A percentile compares a stretch with the other conserved stretches of the same genome.
phyloP scores from a whole-genome alignment of 2,329 filamentous ascomycete species.

The Fusarium compactum region DNA sequence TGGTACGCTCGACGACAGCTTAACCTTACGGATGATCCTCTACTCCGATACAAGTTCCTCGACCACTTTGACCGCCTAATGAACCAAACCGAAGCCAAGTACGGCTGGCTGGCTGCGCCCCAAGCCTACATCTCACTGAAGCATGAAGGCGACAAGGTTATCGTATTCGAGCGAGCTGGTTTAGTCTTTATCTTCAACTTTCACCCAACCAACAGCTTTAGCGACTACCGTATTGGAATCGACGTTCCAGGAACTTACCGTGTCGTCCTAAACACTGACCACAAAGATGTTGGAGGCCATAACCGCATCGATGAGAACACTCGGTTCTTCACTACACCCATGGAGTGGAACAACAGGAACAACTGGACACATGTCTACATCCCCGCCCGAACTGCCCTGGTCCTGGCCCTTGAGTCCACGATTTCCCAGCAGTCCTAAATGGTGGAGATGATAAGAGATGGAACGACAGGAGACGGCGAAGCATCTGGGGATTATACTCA shows the following conservation, averaged over 20 bases:
- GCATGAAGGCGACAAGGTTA: conserved; percentile 91
- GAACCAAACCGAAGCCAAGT: conserved; percentile 88
- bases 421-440: conserved; percentile 38
- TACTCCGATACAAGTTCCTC: conserved; percentile 90
- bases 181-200: conserved; percentile 98
- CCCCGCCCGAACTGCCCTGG: conserved; percentile 84
- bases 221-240: conserved; percentile 92
- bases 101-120: conserved; percentile 86
- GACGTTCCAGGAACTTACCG: conserved; percentile 87
- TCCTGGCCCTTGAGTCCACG: conserved; percentile 62
- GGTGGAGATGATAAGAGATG: background rate
- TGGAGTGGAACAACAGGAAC: conserved; percentile 88
- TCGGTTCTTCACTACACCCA: conserved; percentile 90
- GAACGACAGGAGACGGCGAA: background rate
- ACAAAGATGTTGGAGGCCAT: conserved; percentile 81
- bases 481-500: background rate
- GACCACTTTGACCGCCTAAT: conserved; percentile 95
- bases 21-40: conserved; percentile 86
- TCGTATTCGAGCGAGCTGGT: conserved; percentile 94
- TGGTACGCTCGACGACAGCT: conserved; percentile 94
- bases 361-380: conserved; percentile 96
- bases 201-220: conserved; percentile 84
- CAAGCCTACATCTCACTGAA: conserved; percentile 96
- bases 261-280: conserved; percentile 86
- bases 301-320: conserved; percentile 82